phyloP scores from a whole-genome alignment of 2,329 filamentous ascomycete species.

The Colletotrichum simmondsii region DNA sequence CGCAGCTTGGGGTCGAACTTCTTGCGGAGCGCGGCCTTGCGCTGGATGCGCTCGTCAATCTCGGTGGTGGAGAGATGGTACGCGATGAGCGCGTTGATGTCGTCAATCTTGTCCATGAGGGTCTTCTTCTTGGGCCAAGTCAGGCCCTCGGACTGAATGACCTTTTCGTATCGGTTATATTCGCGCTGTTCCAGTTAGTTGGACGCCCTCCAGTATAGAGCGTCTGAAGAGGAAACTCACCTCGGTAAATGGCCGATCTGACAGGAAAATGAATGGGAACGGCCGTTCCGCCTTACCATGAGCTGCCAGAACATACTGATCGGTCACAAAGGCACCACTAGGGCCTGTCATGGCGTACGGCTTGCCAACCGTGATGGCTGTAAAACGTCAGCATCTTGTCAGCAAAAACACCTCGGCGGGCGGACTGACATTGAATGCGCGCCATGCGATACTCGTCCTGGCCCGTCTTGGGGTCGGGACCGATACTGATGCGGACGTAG shows the following conservation, averaged over 20 bases:
- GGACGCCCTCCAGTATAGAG: constrained; percentile 5
- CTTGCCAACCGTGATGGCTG: constrained; percentile 81
- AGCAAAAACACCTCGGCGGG: neutral
- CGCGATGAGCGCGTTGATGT: constrained; percentile 83
- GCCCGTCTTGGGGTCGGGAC: constrained; percentile 77
- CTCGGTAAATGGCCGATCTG: constrained; percentile 86
- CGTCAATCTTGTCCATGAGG: constrained; percentile 78
- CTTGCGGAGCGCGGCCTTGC: constrained; percentile 74
- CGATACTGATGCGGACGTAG: constrained; percentile 86
- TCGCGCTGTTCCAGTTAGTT: constrained; percentile 66
- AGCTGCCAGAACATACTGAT: constrained; percentile 84
- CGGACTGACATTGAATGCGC: constrained; percentile 78
- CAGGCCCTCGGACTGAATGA: constrained; percentile 77
- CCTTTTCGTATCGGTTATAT: constrained; percentile 82
- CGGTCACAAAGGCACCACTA: constrained; percentile 82
- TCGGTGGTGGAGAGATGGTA: constrained; percentile 87
- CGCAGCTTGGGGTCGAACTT: constrained; percentile 76
- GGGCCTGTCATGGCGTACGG: constrained; percentile 87
- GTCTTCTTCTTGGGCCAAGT: constrained; percentile 78
- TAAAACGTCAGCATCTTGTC: constrained; percentile 39
- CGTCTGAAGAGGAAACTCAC: constrained; percentile 54
- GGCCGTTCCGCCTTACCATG: constrained; percentile 86
- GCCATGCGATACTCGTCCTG: constrained; percentile 88
- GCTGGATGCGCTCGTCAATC: constrained; percentile 81
- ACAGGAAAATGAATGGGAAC: constrained; percentile 92